Percentiles rank a stretch among this genome's conserved stretches.
These are phyloP conservation scores for Paraurostyla sp. DNA, from an alignment of 73 alveolate species.

Conservation along the genomic window DNA sequence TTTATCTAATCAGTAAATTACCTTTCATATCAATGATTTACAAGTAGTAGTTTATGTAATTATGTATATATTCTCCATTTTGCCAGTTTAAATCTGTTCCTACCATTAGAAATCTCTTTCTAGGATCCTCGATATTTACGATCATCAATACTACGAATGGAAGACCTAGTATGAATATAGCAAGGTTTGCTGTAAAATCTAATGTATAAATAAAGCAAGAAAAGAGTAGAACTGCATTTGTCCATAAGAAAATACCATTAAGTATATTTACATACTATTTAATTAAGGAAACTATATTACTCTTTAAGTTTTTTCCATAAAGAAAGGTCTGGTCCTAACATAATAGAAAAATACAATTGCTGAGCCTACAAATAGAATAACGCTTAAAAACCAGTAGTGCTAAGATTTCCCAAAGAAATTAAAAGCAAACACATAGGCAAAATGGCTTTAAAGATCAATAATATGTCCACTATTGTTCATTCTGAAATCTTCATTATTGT, in stretches of 20 bases:
- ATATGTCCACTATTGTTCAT: background rate
- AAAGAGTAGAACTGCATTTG: slow-evolving; percentile 73
- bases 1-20: slow-evolving; percentile 20
- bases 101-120: slow-evolving; percentile 77
- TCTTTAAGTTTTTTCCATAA: background rate
- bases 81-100: slow-evolving; percentile 80
- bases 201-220: slow-evolving; percentile 78
- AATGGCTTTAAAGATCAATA: background rate
- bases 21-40: slow-evolving; percentile 78
- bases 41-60: slow-evolving; percentile 85
- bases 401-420: background rate
- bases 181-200: slow-evolving; percentile 87
- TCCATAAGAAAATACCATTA: slow-evolving; percentile 72
- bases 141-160: slow-evolving; percentile 81
- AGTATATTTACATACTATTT: slow-evolving; percentile 1
- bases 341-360: slow-evolving; percentile 14
- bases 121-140: slow-evolving; percentile 80
- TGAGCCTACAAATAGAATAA: slow-evolving; percentile 44
- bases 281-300: background rate
- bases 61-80: slow-evolving; percentile 84
- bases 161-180: slow-evolving; percentile 83
- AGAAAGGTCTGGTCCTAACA: slow-evolving; percentile 40
- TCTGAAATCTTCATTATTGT: background rate
- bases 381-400: slow-evolving; percentile 21
- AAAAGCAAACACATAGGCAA: slow-evolving; percentile 54